Evolutionary conservation across 2,329 filamentous ascomycete genomes (phyloP).

Genomic region (Knoxdaviesia capensis): DNA sequence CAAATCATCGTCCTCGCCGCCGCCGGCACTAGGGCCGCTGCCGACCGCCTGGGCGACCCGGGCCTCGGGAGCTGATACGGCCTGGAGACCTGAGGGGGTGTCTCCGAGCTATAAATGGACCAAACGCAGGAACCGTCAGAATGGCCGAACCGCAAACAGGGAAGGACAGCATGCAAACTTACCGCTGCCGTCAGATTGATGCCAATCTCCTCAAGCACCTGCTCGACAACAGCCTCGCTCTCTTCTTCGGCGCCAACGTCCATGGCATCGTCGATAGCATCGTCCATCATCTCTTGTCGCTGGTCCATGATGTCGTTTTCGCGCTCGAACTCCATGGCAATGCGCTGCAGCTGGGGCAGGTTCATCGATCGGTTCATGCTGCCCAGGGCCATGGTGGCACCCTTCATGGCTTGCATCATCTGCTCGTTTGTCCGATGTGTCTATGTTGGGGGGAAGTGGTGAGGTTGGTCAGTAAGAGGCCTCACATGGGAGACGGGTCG

Average conservation of each 20-base stretch:
- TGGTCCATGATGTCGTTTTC: constrained; percentile 99
- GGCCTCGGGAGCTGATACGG: constrained; percentile 49
- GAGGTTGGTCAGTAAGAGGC: neutral
- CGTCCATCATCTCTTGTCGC: constrained; percentile 98
- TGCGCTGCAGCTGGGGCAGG: constrained; percentile 79
- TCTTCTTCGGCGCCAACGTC: constrained; percentile 82
- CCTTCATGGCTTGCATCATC: constrained; percentile 99
- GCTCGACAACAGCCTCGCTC: constrained; percentile 89
- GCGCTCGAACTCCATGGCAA: constrained; percentile 97
- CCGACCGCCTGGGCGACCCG: constrained; percentile 77
- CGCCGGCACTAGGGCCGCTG: constrained; percentile 17
- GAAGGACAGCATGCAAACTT: constrained; percentile 17
- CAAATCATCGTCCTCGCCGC: constrained; percentile 59
- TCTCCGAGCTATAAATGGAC: constrained; percentile 53
- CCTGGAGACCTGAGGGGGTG: constrained; percentile 69
- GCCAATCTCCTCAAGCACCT: constrained; percentile 91
- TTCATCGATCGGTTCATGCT: constrained; percentile 99
- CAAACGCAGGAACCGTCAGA: neutral
- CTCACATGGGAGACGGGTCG: neutral
- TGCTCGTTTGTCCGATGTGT: constrained; percentile 97
- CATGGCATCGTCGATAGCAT: constrained; percentile 92
- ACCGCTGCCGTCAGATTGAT: constrained; percentile 82
- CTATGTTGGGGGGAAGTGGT: constrained; percentile 19
- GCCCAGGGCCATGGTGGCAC: constrained; percentile 75
- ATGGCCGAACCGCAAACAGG: neutral